Evolutionary conservation across 2,329 filamentous ascomycete species (phyloP), one percentile per base, ranked within the genome.

Genomic region (Tolypocladium guangdongense): DNA sequence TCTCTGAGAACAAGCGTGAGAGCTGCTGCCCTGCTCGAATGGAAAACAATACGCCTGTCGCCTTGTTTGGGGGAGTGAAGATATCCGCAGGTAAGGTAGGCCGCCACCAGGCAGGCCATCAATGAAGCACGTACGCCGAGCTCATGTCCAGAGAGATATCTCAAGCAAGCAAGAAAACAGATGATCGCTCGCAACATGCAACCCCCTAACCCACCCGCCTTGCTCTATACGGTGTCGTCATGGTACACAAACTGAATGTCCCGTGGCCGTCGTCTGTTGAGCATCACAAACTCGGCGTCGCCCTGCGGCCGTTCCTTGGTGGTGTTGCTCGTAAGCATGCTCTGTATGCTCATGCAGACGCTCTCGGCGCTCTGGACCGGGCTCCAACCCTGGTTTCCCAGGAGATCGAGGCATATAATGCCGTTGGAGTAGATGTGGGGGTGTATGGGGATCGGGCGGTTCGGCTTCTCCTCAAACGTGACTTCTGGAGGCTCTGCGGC

Each of bases 391-490:
- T 90, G 85, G 11, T 81, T 77, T 51, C 90, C 90, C 10, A 99
- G 83, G 1, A 99, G 81, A 63, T 99, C 93, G 49, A 99, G 86
- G 65, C 93, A 99, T 66, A 99, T 99, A 69, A 97, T 96, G 62
- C 93, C 93, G 70, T 99, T 99, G 62, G 88, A 93, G 75, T 99
- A 99, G 70, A 99, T 88, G 73, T 99, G 93, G 3, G 93, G 93
- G 65, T 99, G 93, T 68, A 96, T 91, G 1, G 93, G 93, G 63
- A 99, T 91, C 38, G 80, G 78, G 46, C 82, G 80, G 61, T 80
- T 75, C 36, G 81, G 68, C 52, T 81, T 74, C 62, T 83, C 77
- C 53, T 89, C 78, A 66, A 99, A 99, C 54, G 88, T 87, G 59
- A 97, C 93, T 76, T 99, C 93, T 27, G 93, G 93, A 0, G 93